A percentile compares a stretch with the other conserved stretches of the same genome.
Conservation (phyloP, 208 protist genomes). For the Acanthamoeba healyi region DNA sequence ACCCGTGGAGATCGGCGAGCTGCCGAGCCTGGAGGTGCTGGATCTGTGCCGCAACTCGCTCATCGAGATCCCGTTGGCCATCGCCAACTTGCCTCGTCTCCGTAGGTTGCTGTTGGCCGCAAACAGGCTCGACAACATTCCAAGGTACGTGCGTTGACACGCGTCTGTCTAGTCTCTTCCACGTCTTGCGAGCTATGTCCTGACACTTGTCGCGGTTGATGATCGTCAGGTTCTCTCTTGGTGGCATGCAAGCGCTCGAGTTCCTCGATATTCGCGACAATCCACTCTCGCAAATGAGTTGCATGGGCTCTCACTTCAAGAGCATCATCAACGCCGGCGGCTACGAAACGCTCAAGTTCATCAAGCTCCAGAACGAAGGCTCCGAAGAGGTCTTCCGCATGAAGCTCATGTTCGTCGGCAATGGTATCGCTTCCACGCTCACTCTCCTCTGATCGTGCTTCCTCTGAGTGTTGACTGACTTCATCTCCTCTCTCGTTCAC, state of each 20-base stretch:
- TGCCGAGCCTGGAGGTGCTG: conserved; percentile 36
- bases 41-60: conserved; percentile 64
- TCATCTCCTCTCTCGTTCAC: not conserved
- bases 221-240: not conserved
- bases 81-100: conserved; percentile 54
- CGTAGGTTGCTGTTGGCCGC: not conserved
- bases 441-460: not conserved
- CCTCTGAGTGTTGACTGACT: not conserved
- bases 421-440: not conserved
- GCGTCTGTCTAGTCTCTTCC: not conserved
- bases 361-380: conserved; percentile 38
- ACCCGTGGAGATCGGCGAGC: conserved; percentile 52
- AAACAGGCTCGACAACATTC: conserved; percentile 65
- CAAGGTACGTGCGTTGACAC: not conserved
- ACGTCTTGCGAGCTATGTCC: no score
- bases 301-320: conserved; percentile 65
- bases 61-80: conserved; percentile 54
- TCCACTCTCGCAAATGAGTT: conserved; percentile 43
- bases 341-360: conserved; percentile 38
- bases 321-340: conserved; percentile 41
- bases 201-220: no score
- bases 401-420: conserved; percentile 76
- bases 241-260: conserved; percentile 55
- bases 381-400: conserved; percentile 55
- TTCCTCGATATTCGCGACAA: conserved; percentile 73